Evolutionary conservation across 202 grass and related monocot species (phyloP), one percentile per base, ranked within the genome.

Genomic region (Panicum virgatum): DNA sequence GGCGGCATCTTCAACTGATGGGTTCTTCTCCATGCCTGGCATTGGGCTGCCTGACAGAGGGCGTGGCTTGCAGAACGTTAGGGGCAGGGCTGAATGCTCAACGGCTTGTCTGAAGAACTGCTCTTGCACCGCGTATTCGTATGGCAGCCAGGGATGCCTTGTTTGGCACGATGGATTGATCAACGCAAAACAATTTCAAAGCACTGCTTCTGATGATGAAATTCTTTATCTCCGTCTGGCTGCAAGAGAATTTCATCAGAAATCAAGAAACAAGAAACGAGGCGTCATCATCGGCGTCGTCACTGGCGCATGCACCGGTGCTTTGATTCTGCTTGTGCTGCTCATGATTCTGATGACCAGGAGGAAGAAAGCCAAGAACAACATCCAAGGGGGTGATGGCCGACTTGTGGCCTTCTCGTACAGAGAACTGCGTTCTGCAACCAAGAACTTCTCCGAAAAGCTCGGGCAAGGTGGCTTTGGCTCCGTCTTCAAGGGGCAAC

Each of bases 391-490:
- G 20, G 67, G n/a, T 30, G 57, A 25, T 11, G 77, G 63, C 61
- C 43, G 30, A 26, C 11, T 82, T 1, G 44, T 69, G 12, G 76
- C 70, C 11, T 89, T 89, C 26, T 78, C 67, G 20, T 77, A 78
- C 34, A 56, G 42, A 39, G 87, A 86, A 5, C 43, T 86, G 82
- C 61, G 30, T 40, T 78, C 66, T 10, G 69, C 80, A 9, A 89
- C 87, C 18, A 82, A 72, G 26, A 86, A 82, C 19, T 89, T 89
- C 77, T 89, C 82, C 0, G 82, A 82, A 3, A 60, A 29, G 63
- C 51, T 86, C 5, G 83, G 83, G 1, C 80, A 62, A 59, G 87
- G 87, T 37, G 78, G 87, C 5, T 86, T 85, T 25, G 87, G 87
- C 15, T 86, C 87, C 1, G 83, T 89, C 2, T 89, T 82, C 67